Base-by-base conservation (phyloP, 2,329 filamentous ascomycete genomes). In the Bipolaris bicolor region DNA sequence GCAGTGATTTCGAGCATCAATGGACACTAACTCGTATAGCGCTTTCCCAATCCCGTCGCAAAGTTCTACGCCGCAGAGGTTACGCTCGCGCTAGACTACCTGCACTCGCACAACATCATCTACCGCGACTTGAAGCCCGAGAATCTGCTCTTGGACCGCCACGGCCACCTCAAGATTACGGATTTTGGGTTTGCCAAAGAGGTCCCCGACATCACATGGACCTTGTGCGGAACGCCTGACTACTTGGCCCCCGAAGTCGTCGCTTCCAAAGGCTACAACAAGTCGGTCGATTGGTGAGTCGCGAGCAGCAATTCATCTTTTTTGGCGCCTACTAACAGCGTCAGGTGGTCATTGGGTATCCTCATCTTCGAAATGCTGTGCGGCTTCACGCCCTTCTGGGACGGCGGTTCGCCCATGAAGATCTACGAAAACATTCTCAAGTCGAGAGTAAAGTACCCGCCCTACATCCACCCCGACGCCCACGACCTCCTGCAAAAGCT, bases 351-450 rank as follows among this genome's bases (percentile, higher is more conserved):
- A 51, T 84, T 99, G 57, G 95, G 95, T 44, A 98, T 99, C 74
- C 82, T 99, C 68, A 98, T 99, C 77, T 99, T 97, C 77, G 95
- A 99, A 83, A 99, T 99, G 95, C 86, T 99, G 36, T 98, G 95
- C 75, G 95, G 95, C 26, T 99, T 97, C 79, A 99, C 95, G 5
- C 95, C 95, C 5, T 99, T 99, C 82, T 99, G 95, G 94, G 95
- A 99, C 77, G 91, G 91, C 69, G 95, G 94, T 53, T 97, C 92
- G 43, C 94, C 95, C 2, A 96, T 99, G 87, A 97, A 97, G 80
- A 99, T 99, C 72, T 99, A 99, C 80, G 95, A 99, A 81, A 99
- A 99, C 77, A 99, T 99, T 71, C 86, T 99, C 63, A 93, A 92
- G 73, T 95, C 94, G 58, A 89, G 90, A 69, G 91, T 99, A 78